Percentiles rank a stretch among this genome's conserved stretches.
Conservation (phyloP, 192 early-diverging fungal species). For the Coemansia sp. region DNA sequence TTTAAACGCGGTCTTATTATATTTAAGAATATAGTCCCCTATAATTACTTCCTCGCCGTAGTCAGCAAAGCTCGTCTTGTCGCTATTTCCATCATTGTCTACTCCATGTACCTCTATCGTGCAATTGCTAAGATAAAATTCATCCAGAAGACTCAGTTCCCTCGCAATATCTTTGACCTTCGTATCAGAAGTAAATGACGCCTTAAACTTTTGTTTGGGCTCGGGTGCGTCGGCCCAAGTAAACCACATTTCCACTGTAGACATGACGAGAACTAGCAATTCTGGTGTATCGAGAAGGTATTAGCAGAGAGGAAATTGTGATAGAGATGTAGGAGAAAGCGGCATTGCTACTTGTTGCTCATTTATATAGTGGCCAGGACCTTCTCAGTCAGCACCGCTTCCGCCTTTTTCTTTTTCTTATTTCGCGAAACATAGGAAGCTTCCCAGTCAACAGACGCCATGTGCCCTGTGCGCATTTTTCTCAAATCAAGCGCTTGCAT, state of each 20-base stretch:
- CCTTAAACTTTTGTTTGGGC: not conserved
- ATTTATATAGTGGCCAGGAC: not conserved
- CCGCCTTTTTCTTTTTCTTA: too few species aligned
- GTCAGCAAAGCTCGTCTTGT: not conserved
- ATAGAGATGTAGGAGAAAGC: not conserved
- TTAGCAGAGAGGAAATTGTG: not conserved
- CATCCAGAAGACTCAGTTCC: not conserved
- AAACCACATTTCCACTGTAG: not conserved
- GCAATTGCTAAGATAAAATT: not conserved
- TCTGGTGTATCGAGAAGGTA: not conserved
- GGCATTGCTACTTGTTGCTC: not conserved
- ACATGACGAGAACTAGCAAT: too few species aligned
- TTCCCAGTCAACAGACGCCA: not conserved
- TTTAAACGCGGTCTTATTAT: too few species aligned
- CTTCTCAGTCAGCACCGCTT: too few species aligned
- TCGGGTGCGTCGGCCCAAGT: not conserved
- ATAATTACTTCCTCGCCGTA: not conserved
- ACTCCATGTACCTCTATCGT: not conserved
- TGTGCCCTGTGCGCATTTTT: not conserved
- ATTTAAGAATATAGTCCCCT: not conserved
- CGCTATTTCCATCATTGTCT: not conserved
- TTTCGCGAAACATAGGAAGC: too few species aligned
- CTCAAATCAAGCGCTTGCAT: not conserved
- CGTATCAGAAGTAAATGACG: not conserved
- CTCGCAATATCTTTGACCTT: not conserved